phyloP scores from a whole-genome alignment of 768 basidiomycete genomes.

The Scleroderma bovista region DNA sequence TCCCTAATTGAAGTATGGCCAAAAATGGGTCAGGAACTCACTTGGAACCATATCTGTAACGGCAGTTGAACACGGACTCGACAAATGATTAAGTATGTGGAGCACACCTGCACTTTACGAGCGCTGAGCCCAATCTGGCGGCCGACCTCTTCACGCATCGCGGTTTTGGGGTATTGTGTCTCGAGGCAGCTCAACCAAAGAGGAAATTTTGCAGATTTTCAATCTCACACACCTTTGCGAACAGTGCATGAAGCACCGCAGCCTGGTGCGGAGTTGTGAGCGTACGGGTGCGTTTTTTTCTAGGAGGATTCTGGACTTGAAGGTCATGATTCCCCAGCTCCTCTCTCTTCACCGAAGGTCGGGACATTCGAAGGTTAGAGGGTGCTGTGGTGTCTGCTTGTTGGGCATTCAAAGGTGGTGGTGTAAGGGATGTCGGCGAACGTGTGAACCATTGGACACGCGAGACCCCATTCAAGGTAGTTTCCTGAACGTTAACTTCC shows the following conservation, averaged over 20 bases:
- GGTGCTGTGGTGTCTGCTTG: not conserved
- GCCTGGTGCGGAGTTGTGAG: constrained; percentile 86
- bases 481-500: not conserved
- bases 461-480: not conserved
- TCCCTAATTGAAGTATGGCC: constrained; percentile 10
- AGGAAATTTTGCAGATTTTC: not conserved
- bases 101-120: constrained; percentile 80
- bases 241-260: constrained; percentile 75
- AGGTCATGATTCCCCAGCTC: not conserved
- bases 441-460: not conserved
- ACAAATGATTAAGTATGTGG: not conserved
- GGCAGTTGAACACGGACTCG: not conserved
- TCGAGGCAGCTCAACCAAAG: constrained; percentile 24
- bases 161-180: constrained; percentile 87
- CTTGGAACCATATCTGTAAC: constrained; percentile 79
- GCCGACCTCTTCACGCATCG: constrained; percentile 84
- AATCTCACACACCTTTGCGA: constrained; percentile 57
- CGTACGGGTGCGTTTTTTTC: constrained; percentile 75
- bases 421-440: not conserved
- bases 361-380: not conserved
- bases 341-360: not conserved
- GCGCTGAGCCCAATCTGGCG: constrained; percentile 82
- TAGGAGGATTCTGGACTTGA: constrained; percentile 17
- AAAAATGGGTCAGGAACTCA: constrained; percentile 23
- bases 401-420: not conserved